These are phyloP conservation scores for Globisporangium sylvaticum DNA, from an alignment of 352 stramenopile species.

Conservation along the genomic window DNA sequence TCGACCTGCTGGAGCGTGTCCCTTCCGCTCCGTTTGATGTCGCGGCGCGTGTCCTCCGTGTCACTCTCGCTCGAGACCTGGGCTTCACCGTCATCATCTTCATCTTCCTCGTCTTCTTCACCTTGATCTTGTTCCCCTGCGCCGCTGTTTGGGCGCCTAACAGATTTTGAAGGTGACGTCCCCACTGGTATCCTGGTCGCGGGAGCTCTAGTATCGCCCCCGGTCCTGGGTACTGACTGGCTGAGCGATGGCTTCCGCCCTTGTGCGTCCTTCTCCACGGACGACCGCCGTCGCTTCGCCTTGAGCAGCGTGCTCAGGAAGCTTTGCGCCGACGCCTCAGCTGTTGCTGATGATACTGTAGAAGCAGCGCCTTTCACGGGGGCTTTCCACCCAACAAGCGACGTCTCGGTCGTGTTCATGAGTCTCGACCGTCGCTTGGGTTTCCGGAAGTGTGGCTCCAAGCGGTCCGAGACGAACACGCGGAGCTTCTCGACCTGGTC, in stretches of 20 bases:
- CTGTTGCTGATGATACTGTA: background rate
- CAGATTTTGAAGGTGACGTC: background rate
- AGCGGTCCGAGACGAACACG: constrained; percentile 27
- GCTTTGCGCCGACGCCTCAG: background rate
- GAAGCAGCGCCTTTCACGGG: background rate
- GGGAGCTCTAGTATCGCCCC: background rate
- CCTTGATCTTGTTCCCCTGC: background rate
- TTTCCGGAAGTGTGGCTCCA: background rate
- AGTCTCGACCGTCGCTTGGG: background rate
- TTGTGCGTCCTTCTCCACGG: background rate
- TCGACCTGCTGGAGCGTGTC: constrained; percentile 51
- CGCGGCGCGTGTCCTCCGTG: constrained; percentile 18
- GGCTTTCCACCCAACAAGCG: background rate
- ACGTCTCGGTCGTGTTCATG: background rate
- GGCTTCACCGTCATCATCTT: constrained; percentile 20
- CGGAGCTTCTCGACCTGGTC: constrained; percentile 30
- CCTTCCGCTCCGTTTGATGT: constrained; percentile 42
- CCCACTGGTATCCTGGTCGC: background rate
- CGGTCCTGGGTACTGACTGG: background rate
- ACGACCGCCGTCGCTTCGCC: background rate
- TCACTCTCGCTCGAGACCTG: constrained; percentile 17
- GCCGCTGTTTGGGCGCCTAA: background rate
- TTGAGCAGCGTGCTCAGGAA: background rate
- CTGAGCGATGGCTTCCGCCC: background rate
- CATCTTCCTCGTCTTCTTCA: background rate